Evolutionary conservation across 352 stramenopile genomes (phyloP).

Genomic region (Phytopythium sindhum): DNA sequence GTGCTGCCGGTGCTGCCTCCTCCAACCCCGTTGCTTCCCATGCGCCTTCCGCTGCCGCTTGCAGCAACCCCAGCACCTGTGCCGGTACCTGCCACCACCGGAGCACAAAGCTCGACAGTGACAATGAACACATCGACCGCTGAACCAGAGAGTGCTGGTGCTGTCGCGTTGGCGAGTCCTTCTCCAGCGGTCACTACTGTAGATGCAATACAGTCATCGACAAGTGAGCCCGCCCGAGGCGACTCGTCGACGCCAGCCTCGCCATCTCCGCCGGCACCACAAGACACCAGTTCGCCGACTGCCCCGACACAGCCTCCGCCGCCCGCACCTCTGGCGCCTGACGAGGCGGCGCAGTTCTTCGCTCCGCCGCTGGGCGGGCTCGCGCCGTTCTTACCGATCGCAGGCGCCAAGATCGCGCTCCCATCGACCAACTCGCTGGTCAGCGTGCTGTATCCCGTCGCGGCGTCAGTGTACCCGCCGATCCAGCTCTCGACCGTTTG

Average conservation of each 20-base stretch:
- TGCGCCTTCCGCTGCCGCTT: not conserved
- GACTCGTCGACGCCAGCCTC: not conserved
- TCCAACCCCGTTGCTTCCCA: not conserved
- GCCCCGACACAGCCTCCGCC: not conserved
- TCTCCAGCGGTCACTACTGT: not conserved
- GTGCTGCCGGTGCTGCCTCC: not conserved
- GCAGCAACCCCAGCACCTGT: not conserved
- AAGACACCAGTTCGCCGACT: not conserved
- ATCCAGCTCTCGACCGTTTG: constrained; percentile 25
- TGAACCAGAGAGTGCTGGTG: not conserved
- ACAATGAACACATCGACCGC: not conserved
- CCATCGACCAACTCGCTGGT: constrained; percentile 34
- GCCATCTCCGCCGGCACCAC: not conserved
- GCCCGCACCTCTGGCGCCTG: not conserved
- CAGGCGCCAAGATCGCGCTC: constrained; percentile 33
- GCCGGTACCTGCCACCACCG: not conserved
- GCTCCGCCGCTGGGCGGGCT: not conserved
- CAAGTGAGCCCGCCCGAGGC: not conserved
- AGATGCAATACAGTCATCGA: not conserved
- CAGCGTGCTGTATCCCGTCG: constrained; percentile 40
- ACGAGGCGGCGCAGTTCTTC: not conserved
- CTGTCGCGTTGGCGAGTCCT: not conserved
- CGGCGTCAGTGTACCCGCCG: constrained; percentile 21
- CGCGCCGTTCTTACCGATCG: not conserved
- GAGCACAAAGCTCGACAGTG: not conserved